Evolutionary conservation across 371 early-diverging fungal genomes (phyloP), one percentile per base, ranked within the genome.

Genomic region (Dentiscutata heterogama): DNA sequence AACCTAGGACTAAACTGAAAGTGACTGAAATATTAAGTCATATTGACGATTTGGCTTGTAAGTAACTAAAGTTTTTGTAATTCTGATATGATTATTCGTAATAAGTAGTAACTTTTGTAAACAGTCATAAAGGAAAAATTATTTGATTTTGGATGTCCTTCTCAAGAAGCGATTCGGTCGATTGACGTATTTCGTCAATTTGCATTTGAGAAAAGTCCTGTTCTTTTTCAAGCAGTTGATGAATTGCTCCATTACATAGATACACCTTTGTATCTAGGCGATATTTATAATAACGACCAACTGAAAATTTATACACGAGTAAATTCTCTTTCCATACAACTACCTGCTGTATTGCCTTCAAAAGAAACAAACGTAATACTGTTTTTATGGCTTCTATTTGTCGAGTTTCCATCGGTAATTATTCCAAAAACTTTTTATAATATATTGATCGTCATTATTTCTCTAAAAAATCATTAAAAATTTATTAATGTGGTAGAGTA

Each of bases 321-420:
- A 54, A 54, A 22, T 16, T 18, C 50, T 14, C 14, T 16, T 29
- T n/a, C 14, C 25, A 54, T 73, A 73, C 20, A n/a, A 22, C 13
- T 73, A 51, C 74, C 74, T 5, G n/a, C 31, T 5, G 18, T 73
- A 13, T 53, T 73, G 8, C 74, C 74, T n/a, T 14, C 50, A 25
- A 50, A 54, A 53, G 74, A 73, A 73, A 54, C 51, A 22, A 42
- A 73, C 50, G 22, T 73, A 16, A 27, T 73, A 16, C 27, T 73
- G 22, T 73, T 73, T 73, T 51, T 73, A 10, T 50, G 51, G 51
- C 29, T 25, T 25, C 22, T 73, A 20, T 53, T 29, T 46, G 16
- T 14, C 20, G 72, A 71, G 22, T 71, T 71, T 71, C 72, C 72
- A n/a, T 11, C 29, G 35, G 72, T 71, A 71, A n/a, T 29, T 42